Base-by-base conservation (phyloP, 2,329 filamentous ascomycete genomes). In the Diplodia seriata region DNA sequence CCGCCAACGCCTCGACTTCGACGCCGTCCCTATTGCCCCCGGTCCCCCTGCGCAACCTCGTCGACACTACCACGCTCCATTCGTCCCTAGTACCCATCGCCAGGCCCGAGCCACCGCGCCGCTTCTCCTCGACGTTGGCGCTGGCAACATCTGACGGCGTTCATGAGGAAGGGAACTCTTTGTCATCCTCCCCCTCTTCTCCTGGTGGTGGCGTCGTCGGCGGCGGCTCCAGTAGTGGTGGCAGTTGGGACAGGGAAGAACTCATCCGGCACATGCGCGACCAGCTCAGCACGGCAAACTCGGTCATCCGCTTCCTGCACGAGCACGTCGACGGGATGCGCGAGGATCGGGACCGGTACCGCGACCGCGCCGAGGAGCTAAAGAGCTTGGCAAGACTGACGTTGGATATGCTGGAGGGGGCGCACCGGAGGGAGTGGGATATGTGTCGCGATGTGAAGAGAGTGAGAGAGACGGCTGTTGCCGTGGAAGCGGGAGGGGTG, bases 271-370 rank as follows among this genome's bases (percentile, higher is more conserved):
- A 67, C 15, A 47, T 67, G 65, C 65, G 65, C 55, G 26, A 14
- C 26, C 65, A 67, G 18, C 67, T 70, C 40, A 18, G 36, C 31
- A 50, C 63, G 14, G 69, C 69, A 9, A 63, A 53, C 14, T 40
- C 40, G 50, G 50, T 70, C 49, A 67, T 70, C 51, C 29, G 51
- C 18, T 40, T 64, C 31, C 40, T 70, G 49, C 67, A 68, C 49
- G 43, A 50, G 23, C 43, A 66, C 36, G 57, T 70, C 55, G 69
- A 70, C 43, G 33, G 40, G 20, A 55, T 59, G 49, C 69, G 69
- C 62, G 57, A 54, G 38, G 51, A 66, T 26, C 23, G 57, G 6
- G 57, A 62, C 23, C 38, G 38, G 9, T 63, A 65, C 40, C 43
- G 23, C 18, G 54, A 51, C 5, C 51, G 64, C n/a, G 56, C 66